phyloP scores from a whole-genome alignment of 1,284 basidiomycete genomes.

The Cutaneotrichosporon sp. region DNA sequence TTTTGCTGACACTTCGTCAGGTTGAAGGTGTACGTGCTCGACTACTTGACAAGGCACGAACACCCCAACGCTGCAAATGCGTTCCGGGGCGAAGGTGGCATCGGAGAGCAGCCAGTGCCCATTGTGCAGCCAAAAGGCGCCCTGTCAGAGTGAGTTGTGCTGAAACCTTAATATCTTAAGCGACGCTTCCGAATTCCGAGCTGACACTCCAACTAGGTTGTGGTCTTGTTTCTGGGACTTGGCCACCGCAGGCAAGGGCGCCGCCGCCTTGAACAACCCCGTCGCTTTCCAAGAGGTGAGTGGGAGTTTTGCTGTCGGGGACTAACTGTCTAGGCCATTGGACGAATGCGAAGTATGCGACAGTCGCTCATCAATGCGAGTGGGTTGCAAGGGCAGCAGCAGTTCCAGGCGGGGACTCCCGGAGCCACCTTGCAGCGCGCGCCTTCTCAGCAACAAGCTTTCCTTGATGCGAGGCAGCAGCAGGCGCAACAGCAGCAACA shows the following conservation, averaged over 20 bases:
- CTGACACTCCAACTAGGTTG: slow-evolving; percentile 30
- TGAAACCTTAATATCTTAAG: no score
- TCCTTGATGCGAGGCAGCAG: slow-evolving; percentile 10
- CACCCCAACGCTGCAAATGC: slow-evolving; percentile 35
- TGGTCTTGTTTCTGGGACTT: slow-evolving; percentile 50
- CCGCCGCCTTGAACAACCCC: slow-evolving; percentile 39
- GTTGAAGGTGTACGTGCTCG: slow-evolving; percentile 43
- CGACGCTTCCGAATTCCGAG: neutral
- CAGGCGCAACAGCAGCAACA: slow-evolving; percentile 18
- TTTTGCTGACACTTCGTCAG: slow-evolving; percentile 23
- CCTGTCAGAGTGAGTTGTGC: slow-evolving; percentile 44
- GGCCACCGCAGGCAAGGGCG: slow-evolving; percentile 44
- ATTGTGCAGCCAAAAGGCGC: slow-evolving; percentile 47
- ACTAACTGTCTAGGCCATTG: slow-evolving; percentile 27
- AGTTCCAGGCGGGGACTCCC: slow-evolving; percentile 7
- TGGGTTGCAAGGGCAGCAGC: slow-evolving; percentile 15
- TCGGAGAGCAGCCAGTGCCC: slow-evolving; percentile 40
- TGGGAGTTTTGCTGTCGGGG: neutral
- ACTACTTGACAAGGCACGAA: slow-evolving; percentile 43
- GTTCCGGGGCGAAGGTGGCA: slow-evolving; percentile 39
- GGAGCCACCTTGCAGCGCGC: slow-evolving; percentile 12
- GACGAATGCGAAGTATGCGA: slow-evolving; percentile 25
- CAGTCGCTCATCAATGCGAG: slow-evolving; percentile 5
- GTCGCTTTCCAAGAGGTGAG: slow-evolving; percentile 43
- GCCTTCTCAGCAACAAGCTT: neutral